Evolutionary conservation across 345 rosid species (phyloP).

Genomic region (Mallotus nudiflorus): DNA sequence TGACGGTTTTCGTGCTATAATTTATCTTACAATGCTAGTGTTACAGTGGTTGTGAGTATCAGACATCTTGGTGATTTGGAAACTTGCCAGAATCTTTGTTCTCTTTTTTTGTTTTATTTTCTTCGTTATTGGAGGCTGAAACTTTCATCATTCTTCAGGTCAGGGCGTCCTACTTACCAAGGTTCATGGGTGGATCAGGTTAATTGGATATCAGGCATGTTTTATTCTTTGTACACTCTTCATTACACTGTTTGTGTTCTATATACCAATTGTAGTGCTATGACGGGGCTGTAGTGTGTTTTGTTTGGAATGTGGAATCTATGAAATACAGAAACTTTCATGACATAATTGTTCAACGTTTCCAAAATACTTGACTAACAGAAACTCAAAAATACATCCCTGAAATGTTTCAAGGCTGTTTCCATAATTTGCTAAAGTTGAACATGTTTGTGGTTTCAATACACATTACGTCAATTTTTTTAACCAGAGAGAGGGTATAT

Average conservation of each 20-base stretch:
- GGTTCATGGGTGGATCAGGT: slow-evolving; percentile 93
- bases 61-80: background rate
- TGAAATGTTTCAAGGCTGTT: too few species aligned
- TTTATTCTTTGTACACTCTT: slow-evolving; percentile 16
- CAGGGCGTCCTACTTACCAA: slow-evolving; percentile 67
- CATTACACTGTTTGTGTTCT: background rate
- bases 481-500: too few species aligned
- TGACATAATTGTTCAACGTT: too few species aligned
- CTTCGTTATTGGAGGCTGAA: slow-evolving; percentile 12
- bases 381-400: too few species aligned
- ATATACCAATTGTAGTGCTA: background rate
- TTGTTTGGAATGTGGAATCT: too few species aligned
- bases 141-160: slow-evolving; percentile 48
- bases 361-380: too few species aligned
- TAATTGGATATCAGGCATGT: slow-evolving; percentile 75
- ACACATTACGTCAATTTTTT: too few species aligned
- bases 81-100: background rate
- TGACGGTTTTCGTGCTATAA: background rate
- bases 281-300: background rate
- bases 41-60: background rate
- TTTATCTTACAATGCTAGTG: too few species aligned
- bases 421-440: too few species aligned
- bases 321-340: too few species aligned
- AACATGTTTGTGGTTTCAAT: too few species aligned
- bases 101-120: background rate